Percentiles rank a stretch among this genome's conserved stretches.
These are phyloP conservation scores for Cruciata laevipes DNA, from an alignment of 257 asterid genomes.

Conservation along the genomic window DNA sequence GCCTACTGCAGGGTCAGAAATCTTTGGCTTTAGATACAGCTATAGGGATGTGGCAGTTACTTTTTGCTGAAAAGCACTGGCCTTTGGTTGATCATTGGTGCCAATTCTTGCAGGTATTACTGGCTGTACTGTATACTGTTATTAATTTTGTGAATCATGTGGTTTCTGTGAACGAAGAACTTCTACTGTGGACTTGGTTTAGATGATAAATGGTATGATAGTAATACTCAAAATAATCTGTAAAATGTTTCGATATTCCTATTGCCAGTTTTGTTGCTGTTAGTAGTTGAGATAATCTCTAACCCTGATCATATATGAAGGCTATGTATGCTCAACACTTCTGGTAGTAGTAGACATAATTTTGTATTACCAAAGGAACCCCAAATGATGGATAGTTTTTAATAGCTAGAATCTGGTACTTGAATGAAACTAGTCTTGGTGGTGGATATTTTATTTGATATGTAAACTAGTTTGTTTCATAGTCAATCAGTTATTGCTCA, in stretches of 20 bases:
- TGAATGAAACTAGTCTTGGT: not conserved
- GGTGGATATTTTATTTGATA: too few species aligned
- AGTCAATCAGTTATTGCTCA: not conserved
- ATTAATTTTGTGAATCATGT: not conserved
- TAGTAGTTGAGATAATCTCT: not conserved
- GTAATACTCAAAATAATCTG: not conserved
- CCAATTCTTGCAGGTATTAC: conserved; percentile 84
- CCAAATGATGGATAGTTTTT: not conserved
- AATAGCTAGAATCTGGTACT: not conserved
- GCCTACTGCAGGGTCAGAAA: conserved; percentile 81
- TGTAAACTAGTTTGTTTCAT: not conserved
- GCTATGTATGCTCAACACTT: not conserved
- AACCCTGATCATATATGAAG: not conserved
- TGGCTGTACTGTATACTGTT: not conserved
- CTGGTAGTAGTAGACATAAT: conserved; percentile 1
- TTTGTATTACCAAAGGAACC: not conserved
- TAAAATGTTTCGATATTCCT: not conserved
- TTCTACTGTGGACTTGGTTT: not conserved
- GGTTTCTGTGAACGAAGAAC: not conserved
- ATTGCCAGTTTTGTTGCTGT: not conserved
- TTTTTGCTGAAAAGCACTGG: conserved; percentile 92
- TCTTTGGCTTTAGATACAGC: conserved; percentile 98
- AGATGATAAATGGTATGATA: too few species aligned
- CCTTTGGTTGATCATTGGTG: conserved; percentile 96
- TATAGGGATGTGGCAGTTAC: conserved; percentile 98